Base-by-base conservation (phyloP, 805 yeast species). In the Cyberlindnera japonica region DNA sequence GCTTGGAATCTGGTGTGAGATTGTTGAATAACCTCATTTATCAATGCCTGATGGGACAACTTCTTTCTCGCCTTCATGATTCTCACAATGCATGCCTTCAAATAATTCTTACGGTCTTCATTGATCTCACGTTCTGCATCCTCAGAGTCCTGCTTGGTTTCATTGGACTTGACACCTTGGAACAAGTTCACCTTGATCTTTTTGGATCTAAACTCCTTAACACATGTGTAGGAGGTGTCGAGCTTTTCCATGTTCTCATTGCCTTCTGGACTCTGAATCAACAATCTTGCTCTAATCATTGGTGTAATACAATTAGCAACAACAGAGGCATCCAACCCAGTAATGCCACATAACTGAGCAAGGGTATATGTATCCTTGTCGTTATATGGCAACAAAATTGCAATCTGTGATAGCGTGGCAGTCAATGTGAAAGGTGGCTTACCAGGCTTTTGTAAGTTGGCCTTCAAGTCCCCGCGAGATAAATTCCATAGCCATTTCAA, bases 401-500 rank as follows among this genome's bases (percentile, higher is more conserved):
- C 81, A 74, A 90, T 79, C 63, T 93, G 99, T 50, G 80, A 84
- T 42, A 87, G 72, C 6, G 96, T 83, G 31, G 88, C 88, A 3
- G 84, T 83, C 57, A 95, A 83, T 17, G 73, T 68, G 56, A 83
- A 86, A 35, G 95, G 89, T 5, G 90, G 83, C 57, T 80, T 82
- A 6, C 90, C 90, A 26, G 83, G 81, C 51, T 82, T 81, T 6
- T 91, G 76, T 47, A 89, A 73, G 58, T 87, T 84, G 10, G 95
- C 95, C 62, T 82, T 85, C 42, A 93, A 65, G 61, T 93, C 99
- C 45, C 95, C 93, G 61, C 91, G 83, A 34, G 95, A 87, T 58
- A 87, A 79, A 54, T 88, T 83, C 97, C 97, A 93, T 44, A 91
- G 74, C 99, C 99, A 93, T 57, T 86, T 84, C 53, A 93, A 74